phyloP scores from a whole-genome alignment of 345 rosid species.

The Eucalyptus curtisii region DNA sequence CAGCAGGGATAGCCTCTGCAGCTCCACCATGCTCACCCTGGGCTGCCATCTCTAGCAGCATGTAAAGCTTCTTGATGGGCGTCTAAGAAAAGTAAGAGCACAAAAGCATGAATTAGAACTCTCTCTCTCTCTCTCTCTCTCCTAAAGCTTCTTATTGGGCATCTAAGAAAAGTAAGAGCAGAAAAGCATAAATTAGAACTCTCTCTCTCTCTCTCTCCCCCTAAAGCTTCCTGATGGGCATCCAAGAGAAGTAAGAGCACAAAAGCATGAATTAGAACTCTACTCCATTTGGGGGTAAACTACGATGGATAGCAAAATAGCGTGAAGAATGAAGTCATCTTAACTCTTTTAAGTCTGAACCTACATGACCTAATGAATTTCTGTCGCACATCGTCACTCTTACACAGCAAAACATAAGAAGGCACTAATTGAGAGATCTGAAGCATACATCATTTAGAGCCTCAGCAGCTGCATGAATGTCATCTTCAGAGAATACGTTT shows the following conservation, averaged over 20 bases:
- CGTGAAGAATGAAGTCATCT: too few relatives aligned
- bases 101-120: neutral
- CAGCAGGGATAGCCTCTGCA: slow-evolving; percentile 63
- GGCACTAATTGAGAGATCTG: too few relatives aligned
- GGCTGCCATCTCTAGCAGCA: slow-evolving; percentile 80
- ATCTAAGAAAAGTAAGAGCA: too few relatives aligned
- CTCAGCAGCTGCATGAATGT: slow-evolving; percentile 14
- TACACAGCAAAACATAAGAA: too few relatives aligned
- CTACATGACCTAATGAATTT: too few relatives aligned
- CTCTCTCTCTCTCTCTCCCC: too few relatives aligned
- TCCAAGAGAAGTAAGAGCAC: slow-evolving; percentile 1
- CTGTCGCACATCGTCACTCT: too few relatives aligned
- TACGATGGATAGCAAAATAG: too few relatives aligned
- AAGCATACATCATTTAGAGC: slow-evolving; percentile 14
- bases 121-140: too few relatives aligned
- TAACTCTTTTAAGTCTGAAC: neutral
- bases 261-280: neutral
- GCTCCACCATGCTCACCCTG: slow-evolving; percentile 79
- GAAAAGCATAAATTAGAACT: too few relatives aligned
- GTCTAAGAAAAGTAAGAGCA: slow-evolving; percentile 7
- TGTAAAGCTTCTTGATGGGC: slow-evolving; percentile 80
- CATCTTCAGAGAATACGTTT: too few relatives aligned
- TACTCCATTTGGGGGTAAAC: neutral
- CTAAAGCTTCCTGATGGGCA: slow-evolving; percentile 53
- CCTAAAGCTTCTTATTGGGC: too few relatives aligned